phyloP scores from a whole-genome alignment of 2,329 filamentous ascomycete species.

The Neopestalotiopsis sp. region DNA sequence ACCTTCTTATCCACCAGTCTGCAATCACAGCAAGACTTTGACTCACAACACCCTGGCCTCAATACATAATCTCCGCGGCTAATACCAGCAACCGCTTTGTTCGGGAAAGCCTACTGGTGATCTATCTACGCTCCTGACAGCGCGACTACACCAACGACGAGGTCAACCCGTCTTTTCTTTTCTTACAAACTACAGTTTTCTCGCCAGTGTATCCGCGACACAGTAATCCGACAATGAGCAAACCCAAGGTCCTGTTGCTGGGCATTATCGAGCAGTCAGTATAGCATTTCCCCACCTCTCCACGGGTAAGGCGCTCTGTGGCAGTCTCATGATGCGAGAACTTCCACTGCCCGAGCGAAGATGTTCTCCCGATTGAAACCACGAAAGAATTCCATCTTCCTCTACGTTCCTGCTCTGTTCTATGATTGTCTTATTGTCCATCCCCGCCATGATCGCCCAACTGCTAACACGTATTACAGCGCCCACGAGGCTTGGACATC shows the following conservation, averaged over 20 bases:
- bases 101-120: background rate
- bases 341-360: too few relatives aligned
- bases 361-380: too few relatives aligned
- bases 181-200: background rate
- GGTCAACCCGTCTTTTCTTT: background rate
- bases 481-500: constrained; percentile 69
- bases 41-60: background rate
- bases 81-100: background rate
- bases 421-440: too few relatives aligned
- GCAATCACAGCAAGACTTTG: background rate
- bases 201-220: background rate
- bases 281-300: constrained; percentile 8
- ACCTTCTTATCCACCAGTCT: too few relatives aligned
- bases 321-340: background rate
- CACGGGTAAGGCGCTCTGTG: background rate
- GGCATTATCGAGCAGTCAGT: constrained; percentile 49
- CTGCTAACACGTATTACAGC: constrained; percentile 43
- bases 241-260: constrained; percentile 44
- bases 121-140: background rate
- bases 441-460: too few relatives aligned
- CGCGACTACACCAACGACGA: too few relatives aligned
- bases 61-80: background rate
- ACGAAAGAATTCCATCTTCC: too few relatives aligned
- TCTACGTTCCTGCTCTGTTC: too few relatives aligned
- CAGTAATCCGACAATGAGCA: constrained; percentile 9